Evolutionary conservation across 2,329 filamentous ascomycete genomes (phyloP), one percentile per base, ranked within the genome.

Genomic region (Byssochlamys sp.): DNA sequence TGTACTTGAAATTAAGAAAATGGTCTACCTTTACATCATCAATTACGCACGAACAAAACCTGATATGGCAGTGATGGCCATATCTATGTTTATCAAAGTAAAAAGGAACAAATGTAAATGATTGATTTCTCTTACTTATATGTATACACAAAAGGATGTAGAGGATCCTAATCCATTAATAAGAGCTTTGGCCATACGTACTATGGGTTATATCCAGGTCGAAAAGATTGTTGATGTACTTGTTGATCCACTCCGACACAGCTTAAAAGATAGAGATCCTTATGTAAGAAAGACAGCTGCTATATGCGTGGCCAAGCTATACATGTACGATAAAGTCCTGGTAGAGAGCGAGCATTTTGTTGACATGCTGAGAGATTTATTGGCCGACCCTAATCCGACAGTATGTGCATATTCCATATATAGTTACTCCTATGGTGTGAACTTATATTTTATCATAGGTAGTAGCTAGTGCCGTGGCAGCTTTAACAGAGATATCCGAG

Each of bases 1-100:
- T 55, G 95, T 89, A 67, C 78, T 99, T 72, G 94, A 99, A 76
- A 96, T 99, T 77, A 99, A 99, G 83, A 99, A 99, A 81, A 99
- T 99, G 91, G 97, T 94, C 77, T 99, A 97, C 72, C 78, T 99
- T 60, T 99, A 95, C 73, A 78, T 99, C 59, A 94, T 97, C 71
- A 97, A 99, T 77, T 99, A 99, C 73, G 89, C 94, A 54, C 84
- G 92, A 60, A 88, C 92, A 80, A 92, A 95, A 69, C 90, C 94
- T 14, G 94, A 99, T 59, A 88, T 96, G 71, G 92, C 94, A 35
- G 78, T 96, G 65, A 95, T 96, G 74, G 92, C 94, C 25, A 84
- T 99, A 56, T 90, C 92, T 2, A 89, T 92, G 51, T 77, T 99
- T 57, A 82, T 95, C 67, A 84, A 88, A 73, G 89, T 91, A 77